Evolutionary conservation across 495 filamentous ascomycete genomes (phyloP).

Genomic region (Friedmanniomyces endolithicus): DNA sequence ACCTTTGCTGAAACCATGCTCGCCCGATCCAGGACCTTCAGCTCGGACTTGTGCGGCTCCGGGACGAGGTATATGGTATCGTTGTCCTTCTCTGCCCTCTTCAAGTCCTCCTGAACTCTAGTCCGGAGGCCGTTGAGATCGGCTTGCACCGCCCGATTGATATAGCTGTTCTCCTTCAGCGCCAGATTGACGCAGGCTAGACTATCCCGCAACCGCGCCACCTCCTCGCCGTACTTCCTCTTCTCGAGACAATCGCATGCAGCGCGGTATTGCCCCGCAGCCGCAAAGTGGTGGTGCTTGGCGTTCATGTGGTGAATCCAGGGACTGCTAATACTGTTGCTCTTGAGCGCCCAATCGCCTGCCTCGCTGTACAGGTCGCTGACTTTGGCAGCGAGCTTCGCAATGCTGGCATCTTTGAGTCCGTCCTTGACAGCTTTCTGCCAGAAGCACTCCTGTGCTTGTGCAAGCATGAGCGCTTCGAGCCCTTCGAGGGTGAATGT

Average conservation of each 20-base stretch:
- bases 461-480: constrained; percentile 71
- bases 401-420: constrained; percentile 80
- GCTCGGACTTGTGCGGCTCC: constrained; percentile 78
- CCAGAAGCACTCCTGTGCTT: constrained; percentile 97
- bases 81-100: constrained; percentile 90
- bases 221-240: constrained; percentile 89
- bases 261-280: constrained; percentile 88
- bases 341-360: constrained; percentile 74
- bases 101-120: constrained; percentile 73
- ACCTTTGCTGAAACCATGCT: constrained; percentile 74
- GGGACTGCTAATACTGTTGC: constrained; percentile 75
- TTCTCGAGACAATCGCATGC: constrained; percentile 88
- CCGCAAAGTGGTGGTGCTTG: constrained; percentile 96
- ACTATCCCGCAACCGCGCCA: constrained; percentile 72
- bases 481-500: constrained; percentile 70
- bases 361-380: constrained; percentile 82
- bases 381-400: constrained; percentile 81
- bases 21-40: constrained; percentile 73
- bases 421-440: constrained; percentile 91
- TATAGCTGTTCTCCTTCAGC: constrained; percentile 70
- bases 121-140: constrained; percentile 77
- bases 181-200: constrained; percentile 75
- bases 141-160: constrained; percentile 69
- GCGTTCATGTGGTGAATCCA: constrained; percentile 98
- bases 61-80: constrained; percentile 81